phyloP scores from a whole-genome alignment of 257 asterid species.

The Scutellaria minor region DNA sequence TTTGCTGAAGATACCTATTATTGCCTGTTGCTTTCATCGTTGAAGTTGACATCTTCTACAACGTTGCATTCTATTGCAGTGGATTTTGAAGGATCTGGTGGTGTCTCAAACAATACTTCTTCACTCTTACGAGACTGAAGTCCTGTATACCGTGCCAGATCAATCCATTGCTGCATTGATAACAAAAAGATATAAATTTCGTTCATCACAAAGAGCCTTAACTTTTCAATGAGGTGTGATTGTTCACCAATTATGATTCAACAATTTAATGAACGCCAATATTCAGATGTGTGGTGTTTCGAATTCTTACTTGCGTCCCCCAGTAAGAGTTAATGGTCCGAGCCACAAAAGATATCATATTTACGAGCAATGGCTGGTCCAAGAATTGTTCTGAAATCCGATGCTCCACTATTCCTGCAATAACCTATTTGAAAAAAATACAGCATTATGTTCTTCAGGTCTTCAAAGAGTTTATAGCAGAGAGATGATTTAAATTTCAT shows the following conservation, averaged over 20 bases:
- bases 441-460: too few relatives aligned
- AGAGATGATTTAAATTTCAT: too few relatives aligned
- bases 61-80: slow-evolving; percentile 53
- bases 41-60: slow-evolving; percentile 47
- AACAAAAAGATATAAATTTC: not conserved
- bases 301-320: slow-evolving; percentile 77
- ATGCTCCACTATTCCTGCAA: slow-evolving; percentile 89
- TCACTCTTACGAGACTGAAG: slow-evolving; percentile 65
- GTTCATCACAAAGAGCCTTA: not conserved
- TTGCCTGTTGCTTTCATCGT: slow-evolving; percentile 57
- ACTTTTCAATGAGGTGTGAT: too few relatives aligned
- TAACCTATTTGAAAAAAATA: slow-evolving; percentile 53
- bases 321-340: slow-evolving; percentile 89
- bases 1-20: slow-evolving; percentile 7
- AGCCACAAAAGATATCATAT: slow-evolving; percentile 74
- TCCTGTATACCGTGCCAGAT: slow-evolving; percentile 78
- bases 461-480: too few relatives aligned
- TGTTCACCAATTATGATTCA: too few relatives aligned
- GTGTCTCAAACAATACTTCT: slow-evolving; percentile 34
- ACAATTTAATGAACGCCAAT: too few relatives aligned
- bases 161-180: slow-evolving; percentile 83
- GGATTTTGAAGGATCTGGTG: slow-evolving; percentile 50
- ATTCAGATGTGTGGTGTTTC: not conserved
- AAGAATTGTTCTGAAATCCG: slow-evolving; percentile 70
- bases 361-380: slow-evolving; percentile 70